A percentile compares a stretch with the other conserved stretches of the same genome.
Evolutionary conservation across 176 grass and related monocot species (phyloP).

Genomic region (Musa troglodytarum): DNA sequence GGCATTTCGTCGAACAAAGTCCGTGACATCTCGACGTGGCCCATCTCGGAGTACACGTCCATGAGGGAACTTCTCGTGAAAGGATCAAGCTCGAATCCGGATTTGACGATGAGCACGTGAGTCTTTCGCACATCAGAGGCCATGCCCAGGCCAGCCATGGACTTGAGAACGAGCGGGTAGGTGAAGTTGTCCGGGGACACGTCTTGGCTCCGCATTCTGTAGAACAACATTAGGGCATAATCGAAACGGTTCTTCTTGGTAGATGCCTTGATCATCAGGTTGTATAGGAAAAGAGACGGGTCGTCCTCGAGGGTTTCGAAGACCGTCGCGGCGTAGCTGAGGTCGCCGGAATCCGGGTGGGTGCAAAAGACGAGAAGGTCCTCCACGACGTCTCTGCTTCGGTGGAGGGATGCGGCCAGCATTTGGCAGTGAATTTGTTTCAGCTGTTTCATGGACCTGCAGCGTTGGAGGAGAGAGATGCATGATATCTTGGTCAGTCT

Average conservation of each 20-base stretch:
- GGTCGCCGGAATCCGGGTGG: slow-evolving; percentile 6
- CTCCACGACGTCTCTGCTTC: slow-evolving; percentile 14
- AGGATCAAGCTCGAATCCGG: slow-evolving; percentile 38
- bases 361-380: slow-evolving; percentile 18
- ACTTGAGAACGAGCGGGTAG: slow-evolving; percentile 55
- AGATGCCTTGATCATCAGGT: slow-evolving; percentile 49
- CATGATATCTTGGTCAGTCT: slow-evolving; percentile 16
- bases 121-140: slow-evolving; percentile 32
- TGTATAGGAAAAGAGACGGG: slow-evolving; percentile 37
- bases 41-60: slow-evolving; percentile 42
- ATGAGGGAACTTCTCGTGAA: slow-evolving; percentile 49
- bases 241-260: slow-evolving; percentile 27
- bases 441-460: slow-evolving; percentile 21
- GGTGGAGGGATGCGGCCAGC: slow-evolving; percentile 13
- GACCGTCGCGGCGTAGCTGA: slow-evolving; percentile 20
- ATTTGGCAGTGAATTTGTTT: slow-evolving; percentile 23
- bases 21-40: slow-evolving; percentile 14
- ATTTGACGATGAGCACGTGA: slow-evolving; percentile 32
- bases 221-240: slow-evolving; percentile 34
- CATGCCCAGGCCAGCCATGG: slow-evolving; percentile 37
- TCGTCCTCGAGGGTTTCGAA: slow-evolving; percentile 18
- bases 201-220: slow-evolving; percentile 34
- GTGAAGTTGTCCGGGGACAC: slow-evolving; percentile 58
- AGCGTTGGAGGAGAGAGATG: slow-evolving; percentile 14
- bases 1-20: slow-evolving; percentile 55